Evolutionary conservation across 192 early-diverging fungal species (phyloP), one percentile per base, ranked within the genome.

Genomic region (Linnemannia elongata): DNA sequence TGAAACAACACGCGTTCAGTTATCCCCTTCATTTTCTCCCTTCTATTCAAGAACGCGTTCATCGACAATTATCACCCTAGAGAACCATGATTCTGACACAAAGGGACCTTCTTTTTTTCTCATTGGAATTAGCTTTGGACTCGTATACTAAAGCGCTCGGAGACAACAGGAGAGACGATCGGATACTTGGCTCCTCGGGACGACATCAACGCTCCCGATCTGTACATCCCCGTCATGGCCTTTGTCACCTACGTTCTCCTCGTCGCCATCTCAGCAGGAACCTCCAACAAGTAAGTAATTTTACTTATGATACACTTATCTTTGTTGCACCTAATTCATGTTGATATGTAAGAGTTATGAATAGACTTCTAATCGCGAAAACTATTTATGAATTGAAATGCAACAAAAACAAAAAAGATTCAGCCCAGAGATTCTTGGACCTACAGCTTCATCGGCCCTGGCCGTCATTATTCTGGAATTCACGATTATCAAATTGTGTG

Each of bases 221-320:
- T 99, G 72, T 99, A 99, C 82, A 98, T 99, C 55, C 98, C 98
- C 66, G 94, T 94, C 45, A 99, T 99, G 98, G 93, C 94, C 0
- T 92, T 97, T 76, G 97, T 99, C 13, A 96, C 97, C 27, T 99
- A 99, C 85, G 93, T 99, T 9, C 91, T 99, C 33, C 57, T 96
- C 20, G 88, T 90, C 60, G 97, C 96, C 13, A 75, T 97, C 72
- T 89, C 91, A 24, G 91, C 92, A 54, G 96, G 95, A 24, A 89
- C 88, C 13, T 68, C 85, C 70, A 91, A 90, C 76, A 93, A 92
- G 89, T 91, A 84, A 72, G 75, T 41, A 45, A 15, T 15, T 15
- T 45, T 45, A 45, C 10, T 15, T 45, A 13, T 13, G 44, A 15
- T 13, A 15, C 13, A 15, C 13, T 15, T 45, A 13, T 45, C 44